These are phyloP conservation scores for Asterochloris erici DNA, from an alignment of 139 green algal genomes.

Conservation along the genomic window DNA sequence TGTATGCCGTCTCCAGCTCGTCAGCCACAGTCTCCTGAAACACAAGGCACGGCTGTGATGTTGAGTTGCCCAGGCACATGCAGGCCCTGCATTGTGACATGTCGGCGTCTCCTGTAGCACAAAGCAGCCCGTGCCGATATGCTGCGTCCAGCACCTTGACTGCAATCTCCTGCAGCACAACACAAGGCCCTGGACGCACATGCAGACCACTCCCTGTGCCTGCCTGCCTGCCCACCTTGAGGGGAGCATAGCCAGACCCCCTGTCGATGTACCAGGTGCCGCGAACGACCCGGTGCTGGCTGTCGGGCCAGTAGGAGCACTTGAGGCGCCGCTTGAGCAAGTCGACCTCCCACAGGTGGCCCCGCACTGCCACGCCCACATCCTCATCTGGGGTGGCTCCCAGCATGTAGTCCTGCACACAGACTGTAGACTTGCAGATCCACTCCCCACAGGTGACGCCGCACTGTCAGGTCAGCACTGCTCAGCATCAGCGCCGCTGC, in stretches of 20 bases:
- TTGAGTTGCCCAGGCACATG: not conserved
- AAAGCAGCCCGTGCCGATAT: too few relatives aligned
- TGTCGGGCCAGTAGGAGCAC: constrained; percentile 46
- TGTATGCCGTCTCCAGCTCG: constrained; percentile 52
- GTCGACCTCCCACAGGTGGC: constrained; percentile 48
- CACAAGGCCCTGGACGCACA: too few relatives aligned
- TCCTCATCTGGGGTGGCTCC: constrained; percentile 9
- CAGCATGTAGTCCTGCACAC: constrained; percentile 18
- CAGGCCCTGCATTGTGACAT: not conserved
- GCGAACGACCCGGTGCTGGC: constrained; percentile 37
- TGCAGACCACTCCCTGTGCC: too few relatives aligned
- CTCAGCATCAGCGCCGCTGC: not conserved
- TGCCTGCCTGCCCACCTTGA: constrained; percentile 35
- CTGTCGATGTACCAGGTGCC: constrained; percentile 62
- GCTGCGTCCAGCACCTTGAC: too few relatives aligned
- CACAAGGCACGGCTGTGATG: not conserved
- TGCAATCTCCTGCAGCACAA: too few relatives aligned
- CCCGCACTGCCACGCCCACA: constrained; percentile 31
- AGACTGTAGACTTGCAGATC: not conserved
- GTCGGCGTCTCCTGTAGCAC: too few relatives aligned
- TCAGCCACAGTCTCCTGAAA: constrained; percentile 47
- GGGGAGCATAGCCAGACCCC: constrained; percentile 44
- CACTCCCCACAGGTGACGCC: not conserved
- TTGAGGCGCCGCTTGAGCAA: constrained; percentile 37
- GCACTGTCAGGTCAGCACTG: too few relatives aligned